phyloP scores from a whole-genome alignment of 108 stramenopile genomes.

The Fragilariopsis cylindrus region DNA sequence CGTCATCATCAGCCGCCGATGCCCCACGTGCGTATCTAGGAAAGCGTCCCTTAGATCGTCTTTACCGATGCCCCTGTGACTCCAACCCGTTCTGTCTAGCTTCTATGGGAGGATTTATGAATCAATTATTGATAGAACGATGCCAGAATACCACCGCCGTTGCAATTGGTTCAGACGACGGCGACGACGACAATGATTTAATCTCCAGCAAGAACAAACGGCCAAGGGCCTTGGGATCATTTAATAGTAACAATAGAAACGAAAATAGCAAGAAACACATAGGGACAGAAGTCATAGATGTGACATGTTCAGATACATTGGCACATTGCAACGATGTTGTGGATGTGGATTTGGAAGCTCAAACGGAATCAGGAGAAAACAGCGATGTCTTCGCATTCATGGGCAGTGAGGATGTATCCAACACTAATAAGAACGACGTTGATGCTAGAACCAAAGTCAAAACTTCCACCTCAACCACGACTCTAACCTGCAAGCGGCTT shows the following conservation, averaged over 20 bases:
- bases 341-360: background rate
- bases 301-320: no score
- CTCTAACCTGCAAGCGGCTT: conserved; percentile 10
- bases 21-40: background rate
- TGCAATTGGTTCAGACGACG: conserved; percentile 6
- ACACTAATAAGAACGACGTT: background rate
- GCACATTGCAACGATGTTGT: background rate
- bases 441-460: background rate
- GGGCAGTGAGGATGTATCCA: background rate
- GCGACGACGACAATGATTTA: background rate
- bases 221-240: background rate
- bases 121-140: conserved; percentile 49
- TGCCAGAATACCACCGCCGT: conserved; percentile 6
- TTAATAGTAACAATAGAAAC: background rate
- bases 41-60: conserved; percentile 29
- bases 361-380: background rate
- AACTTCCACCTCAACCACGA: background rate
- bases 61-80: conserved; percentile 46
- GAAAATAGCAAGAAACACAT: background rate
- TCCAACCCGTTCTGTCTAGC: conserved; percentile 74
- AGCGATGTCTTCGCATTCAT: conserved; percentile 4
- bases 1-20: background rate
- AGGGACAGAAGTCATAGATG: no score
- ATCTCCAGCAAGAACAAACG: background rate
- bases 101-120: conserved; percentile 69